Base-by-base conservation (phyloP, 371 early-diverging fungal genomes). In the Apophysomyces elegans region DNA sequence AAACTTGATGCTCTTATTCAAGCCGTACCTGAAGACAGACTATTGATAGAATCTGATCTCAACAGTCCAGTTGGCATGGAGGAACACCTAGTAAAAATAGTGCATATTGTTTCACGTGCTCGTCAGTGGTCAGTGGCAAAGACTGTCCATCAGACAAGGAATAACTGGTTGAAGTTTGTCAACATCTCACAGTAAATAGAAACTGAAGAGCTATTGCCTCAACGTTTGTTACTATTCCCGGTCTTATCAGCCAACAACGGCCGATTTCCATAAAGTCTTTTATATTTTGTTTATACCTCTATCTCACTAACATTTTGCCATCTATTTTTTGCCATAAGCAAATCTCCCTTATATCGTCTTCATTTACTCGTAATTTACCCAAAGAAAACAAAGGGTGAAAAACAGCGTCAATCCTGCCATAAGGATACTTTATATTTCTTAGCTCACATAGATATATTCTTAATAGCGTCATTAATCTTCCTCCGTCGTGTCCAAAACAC, bases 1-100 rank as follows among this genome's bases (percentile, higher is more conserved):
- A 84, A 86, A 57, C 63, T 92, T 37, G 71, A 71, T 2, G 78
- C 81, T 41, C 71, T 88, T 32, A 84, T 92, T 8, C 62, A 65
- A 43, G 80, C 81, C 0, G 88, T 91, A 0, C 95, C 96, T 5
- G 88, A 89, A 43, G 89, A 92, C 68, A 72, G 90, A 41, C 69
- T 96, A 5, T 72, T 96, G 65, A 77, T 95, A 14, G 97, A 96
- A 69, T 89, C 92, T 4, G 96, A 96, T 71, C 73, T 91, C 36
- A 86, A 94, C 70, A 81, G 86, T 3, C 87, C 89, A 7, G 37
- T 61, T 1, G 68, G 73, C 0, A 71, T 91, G 0, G 91, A 88
- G 59, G 66, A 67, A 0, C 81, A 84, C 18, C 84, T 95, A 83
- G 65, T 76, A 5, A 77, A 73, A 16, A 90, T 92, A n/a, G 72